Base-by-base conservation (phyloP, 208 protist genomes). In the Crithidia brevicula region DNA sequence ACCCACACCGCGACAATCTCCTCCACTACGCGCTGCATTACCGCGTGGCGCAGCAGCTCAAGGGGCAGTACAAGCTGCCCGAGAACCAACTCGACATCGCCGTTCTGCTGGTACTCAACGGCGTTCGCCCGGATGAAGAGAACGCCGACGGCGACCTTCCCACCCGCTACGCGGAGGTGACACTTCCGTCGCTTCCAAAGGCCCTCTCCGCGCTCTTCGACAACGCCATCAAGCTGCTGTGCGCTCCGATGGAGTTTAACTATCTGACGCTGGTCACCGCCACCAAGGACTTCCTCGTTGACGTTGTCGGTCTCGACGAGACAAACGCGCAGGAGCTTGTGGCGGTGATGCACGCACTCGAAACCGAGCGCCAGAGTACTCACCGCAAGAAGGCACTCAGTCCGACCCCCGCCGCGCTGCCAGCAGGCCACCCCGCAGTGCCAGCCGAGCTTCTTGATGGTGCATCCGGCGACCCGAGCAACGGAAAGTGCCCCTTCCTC, bases 21-120 rank as follows among this genome's bases (percentile, higher is more conserved):
- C 59, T 93, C 28, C 86, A 93, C 61, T 84, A 89, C 72, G 72
- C 75, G 10, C 82, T 89, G 36, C 72, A 86, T 42, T 86, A 83
- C 57, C 78, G 77, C 20, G 61, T 89, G 59, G 77, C 79, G 18
- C 82, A 85, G 50, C 33, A 82, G 31, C 67, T 93, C 42, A 74
- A 81, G n/a, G 78, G 74, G 8, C 28, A 72, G 59, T 93, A 93
- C 74, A 74, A 79, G 22, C 71, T 93, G 13, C 83, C 86, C 0
- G 76, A 89, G 5, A 61, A 57, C 1, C 86, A 93, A 59, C 72
- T 93, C 8, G 83, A 93, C 66, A 77, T 93, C 0, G 70, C 76
- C 8, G 81, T 93, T 4, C 57, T 77, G 28, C 70, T 93, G 0
- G 76, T 74, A 2, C 52, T 90, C 13, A 59, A 76, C 59, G 83